These are phyloP conservation scores for Nigrograna mackinnonii DNA, from an alignment of 2,329 filamentous ascomycete genomes.

Conservation along the genomic window DNA sequence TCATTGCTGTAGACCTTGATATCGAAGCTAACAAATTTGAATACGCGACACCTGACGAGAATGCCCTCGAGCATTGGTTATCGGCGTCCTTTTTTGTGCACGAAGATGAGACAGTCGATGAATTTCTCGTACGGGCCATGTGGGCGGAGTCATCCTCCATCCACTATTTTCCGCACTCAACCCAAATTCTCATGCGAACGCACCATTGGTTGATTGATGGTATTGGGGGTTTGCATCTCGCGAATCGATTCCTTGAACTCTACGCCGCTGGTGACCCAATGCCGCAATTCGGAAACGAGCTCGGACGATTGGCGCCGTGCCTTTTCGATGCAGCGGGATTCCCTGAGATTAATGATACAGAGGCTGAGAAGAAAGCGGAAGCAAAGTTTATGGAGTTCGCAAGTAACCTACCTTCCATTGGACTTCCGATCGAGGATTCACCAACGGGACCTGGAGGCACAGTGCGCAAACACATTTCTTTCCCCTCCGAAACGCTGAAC, in stretches of 20 bases:
- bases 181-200: conserved; percentile 5
- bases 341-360: not conserved
- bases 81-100: conserved; percentile 6
- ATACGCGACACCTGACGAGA: conserved; percentile 3
- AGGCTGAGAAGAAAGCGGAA: conserved; percentile 1
- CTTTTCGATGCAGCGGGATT: conserved; percentile 1
- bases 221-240: conserved; percentile 5
- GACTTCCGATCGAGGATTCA: conserved; percentile 2
- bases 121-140: conserved; percentile 3
- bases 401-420: conserved; percentile 5
- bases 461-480: conserved; percentile 2
- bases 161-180: conserved; percentile 6
- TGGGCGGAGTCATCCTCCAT: conserved; percentile 3
- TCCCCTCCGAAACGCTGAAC: conserved; percentile 2
- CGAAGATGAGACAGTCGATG: conserved; percentile 3
- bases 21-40: conserved; percentile 4
- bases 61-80: conserved; percentile 1
- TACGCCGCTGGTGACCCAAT: conserved; percentile 1
- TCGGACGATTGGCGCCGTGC: not conserved
- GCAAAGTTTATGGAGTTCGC: conserved; percentile 6
- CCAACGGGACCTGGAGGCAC: conserved; percentile 3
- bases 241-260: conserved; percentile 5
- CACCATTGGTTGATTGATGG: conserved; percentile 7
- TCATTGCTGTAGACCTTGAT: conserved; percentile 2
- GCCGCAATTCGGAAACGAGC: conserved; percentile 4